Evolutionary conservation across 2,329 filamentous ascomycete species (phyloP).

Genomic region (Fusarium stilboides): DNA sequence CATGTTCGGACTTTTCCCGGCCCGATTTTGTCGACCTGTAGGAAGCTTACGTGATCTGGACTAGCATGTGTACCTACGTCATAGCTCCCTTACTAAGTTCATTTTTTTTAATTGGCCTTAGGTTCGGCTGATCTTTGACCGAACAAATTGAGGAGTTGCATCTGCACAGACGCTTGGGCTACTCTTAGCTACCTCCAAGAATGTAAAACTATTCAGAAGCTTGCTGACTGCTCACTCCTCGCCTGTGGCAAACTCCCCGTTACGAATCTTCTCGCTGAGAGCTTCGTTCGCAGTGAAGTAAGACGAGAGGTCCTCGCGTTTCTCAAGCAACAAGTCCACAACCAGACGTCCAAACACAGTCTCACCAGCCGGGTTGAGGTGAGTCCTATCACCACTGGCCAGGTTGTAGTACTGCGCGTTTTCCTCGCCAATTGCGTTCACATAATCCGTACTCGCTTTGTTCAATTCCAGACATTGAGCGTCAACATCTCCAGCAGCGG

Average conservation of each 20-base stretch:
- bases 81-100: no score
- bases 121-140: no score
- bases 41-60: no score
- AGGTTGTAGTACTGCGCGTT: slow-evolving; percentile 14
- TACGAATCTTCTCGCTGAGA: slow-evolving; percentile 18
- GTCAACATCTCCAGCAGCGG: neutral
- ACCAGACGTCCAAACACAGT: slow-evolving; percentile 19
- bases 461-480: slow-evolving; percentile 2
- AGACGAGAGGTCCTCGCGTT: neutral
- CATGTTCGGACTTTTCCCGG: no score
- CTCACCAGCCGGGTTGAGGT: slow-evolving; percentile 8
- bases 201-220: no score
- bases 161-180: no score
- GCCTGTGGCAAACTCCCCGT: slow-evolving; percentile 14
- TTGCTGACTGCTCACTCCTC: neutral
- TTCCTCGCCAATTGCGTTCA: slow-evolving; percentile 2
- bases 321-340: slow-evolving; percentile 2
- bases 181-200: no score
- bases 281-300: slow-evolving; percentile 9
- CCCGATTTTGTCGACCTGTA: no score
- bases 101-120: no score
- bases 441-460: slow-evolving; percentile 16
- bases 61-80: no score
- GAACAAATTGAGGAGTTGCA: no score
- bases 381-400: slow-evolving; percentile 11